A percentile compares a stretch with the other conserved stretches of the same genome.
phyloP scores from a whole-genome alignment of 2,329 filamentous ascomycete genomes.

The Pseudogymnoascus sp. region DNA sequence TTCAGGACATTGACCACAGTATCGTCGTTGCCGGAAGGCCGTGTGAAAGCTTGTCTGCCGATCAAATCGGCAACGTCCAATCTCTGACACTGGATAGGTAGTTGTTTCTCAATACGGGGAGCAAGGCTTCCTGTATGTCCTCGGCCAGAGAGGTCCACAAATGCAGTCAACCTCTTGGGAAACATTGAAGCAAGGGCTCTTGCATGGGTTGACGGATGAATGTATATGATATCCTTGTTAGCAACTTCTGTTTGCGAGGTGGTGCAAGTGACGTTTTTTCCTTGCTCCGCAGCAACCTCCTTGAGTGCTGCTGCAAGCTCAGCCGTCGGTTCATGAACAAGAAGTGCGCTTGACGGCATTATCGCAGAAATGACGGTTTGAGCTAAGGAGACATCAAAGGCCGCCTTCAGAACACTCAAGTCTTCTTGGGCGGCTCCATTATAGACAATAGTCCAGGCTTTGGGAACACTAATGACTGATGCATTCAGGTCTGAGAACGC shows the following conservation, averaged over 20 bases:
- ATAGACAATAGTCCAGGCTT: constrained; percentile 3
- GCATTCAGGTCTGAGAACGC: constrained; percentile 7
- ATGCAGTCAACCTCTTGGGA: constrained; percentile 6
- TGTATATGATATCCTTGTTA: constrained; percentile 2
- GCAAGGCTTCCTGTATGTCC: not conserved
- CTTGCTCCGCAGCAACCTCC: not conserved
- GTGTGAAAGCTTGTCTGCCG: constrained; percentile 6
- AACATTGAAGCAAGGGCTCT: constrained; percentile 6
- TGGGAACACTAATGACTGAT: constrained; percentile 7
- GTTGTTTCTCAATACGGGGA: constrained; percentile 9
- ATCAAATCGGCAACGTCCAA: constrained; percentile 1
- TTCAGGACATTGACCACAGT: not conserved
- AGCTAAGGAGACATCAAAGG: constrained; percentile 4
- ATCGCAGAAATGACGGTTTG: constrained; percentile 8
- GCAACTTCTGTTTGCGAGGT: not conserved
- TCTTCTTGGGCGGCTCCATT: constrained; percentile 5
- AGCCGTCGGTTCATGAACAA: constrained; percentile 8
- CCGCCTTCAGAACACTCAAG: not conserved
- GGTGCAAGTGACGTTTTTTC: constrained; percentile 4
- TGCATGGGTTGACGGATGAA: constrained; percentile 9
- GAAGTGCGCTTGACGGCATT: not conserved
- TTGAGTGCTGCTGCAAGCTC: constrained; percentile 5
- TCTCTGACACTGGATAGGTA: constrained; percentile 8
- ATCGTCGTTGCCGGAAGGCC: not conserved
- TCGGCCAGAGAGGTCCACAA: constrained; percentile 8